phyloP scores from a whole-genome alignment of 163 green algal species.

The Coccomyxa subellipsoidea region DNA sequence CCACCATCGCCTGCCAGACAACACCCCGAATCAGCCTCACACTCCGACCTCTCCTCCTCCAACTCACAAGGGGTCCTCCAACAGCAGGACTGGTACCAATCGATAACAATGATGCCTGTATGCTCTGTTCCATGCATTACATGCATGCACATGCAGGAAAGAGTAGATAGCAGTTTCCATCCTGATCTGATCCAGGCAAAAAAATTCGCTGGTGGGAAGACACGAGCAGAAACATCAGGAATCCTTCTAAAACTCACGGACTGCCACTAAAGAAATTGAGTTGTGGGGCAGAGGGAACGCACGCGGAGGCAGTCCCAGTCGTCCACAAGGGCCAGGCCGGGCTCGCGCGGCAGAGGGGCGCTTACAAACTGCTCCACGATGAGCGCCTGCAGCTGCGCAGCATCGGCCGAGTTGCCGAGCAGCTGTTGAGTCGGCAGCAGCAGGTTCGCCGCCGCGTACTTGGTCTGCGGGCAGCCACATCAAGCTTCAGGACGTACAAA shows the following conservation, averaged over 20 bases:
- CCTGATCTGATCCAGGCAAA: too few species aligned
- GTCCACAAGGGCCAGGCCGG: conserved; percentile 66
- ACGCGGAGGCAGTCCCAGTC: conserved; percentile 87
- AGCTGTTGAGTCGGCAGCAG: background rate
- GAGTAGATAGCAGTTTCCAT: too few species aligned
- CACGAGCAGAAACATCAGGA: too few species aligned
- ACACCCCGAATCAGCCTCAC: background rate
- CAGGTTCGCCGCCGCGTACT: conserved; percentile 19
- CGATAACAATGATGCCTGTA: too few species aligned
- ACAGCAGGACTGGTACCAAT: too few species aligned
- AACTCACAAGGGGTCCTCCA: too few species aligned
- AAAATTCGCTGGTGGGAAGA: too few species aligned
- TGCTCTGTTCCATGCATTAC: too few species aligned
- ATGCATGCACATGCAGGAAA: too few species aligned
- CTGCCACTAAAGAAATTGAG: background rate
- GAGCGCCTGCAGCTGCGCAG: background rate
- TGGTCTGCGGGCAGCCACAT: conserved; percentile 9
- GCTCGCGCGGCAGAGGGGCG: conserved; percentile 21
- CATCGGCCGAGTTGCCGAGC: background rate
- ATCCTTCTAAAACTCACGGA: too few species aligned
- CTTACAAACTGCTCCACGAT: conserved; percentile 32
- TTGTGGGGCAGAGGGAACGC: background rate
- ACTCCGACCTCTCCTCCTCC: background rate
- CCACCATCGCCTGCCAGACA: conserved; percentile 55
- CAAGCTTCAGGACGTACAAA: background rate